phyloP scores from a whole-genome alignment of 83 land plant species.

The Diphasiastrum complanatum region DNA sequence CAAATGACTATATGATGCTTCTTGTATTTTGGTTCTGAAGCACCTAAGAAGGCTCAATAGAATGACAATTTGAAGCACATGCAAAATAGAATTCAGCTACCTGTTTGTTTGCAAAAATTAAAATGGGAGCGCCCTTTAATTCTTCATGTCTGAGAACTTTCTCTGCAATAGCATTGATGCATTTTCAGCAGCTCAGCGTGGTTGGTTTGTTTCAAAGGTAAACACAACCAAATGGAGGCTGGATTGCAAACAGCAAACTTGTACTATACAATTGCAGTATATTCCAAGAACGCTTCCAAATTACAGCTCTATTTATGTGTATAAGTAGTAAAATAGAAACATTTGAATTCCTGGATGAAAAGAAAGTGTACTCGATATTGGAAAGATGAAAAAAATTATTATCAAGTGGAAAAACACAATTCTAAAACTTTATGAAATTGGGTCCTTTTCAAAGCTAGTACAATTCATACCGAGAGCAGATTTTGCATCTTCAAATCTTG shows the following conservation, averaged over 20 bases:
- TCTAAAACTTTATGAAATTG: background rate
- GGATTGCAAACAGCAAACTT: no score
- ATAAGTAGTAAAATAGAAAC: no score
- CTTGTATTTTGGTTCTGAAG: slow-evolving; percentile 20
- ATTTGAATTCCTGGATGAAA: no score
- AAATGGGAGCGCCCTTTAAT: slow-evolving; percentile 76
- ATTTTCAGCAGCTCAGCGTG: background rate
- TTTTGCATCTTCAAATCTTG: slow-evolving; percentile 87
- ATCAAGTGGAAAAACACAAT: background rate
- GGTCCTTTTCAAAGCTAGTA: background rate
- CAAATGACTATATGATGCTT: slow-evolving; percentile 5
- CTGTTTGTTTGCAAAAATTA: slow-evolving; percentile 93
- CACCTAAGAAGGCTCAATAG: slow-evolving; percentile 10
- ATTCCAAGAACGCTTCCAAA: no score
- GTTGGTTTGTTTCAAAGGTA: slow-evolving; percentile 4
- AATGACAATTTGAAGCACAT: background rate
- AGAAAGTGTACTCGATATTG: no score
- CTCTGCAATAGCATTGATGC: slow-evolving; percentile 34
- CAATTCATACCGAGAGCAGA: slow-evolving; percentile 65
- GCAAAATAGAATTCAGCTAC: slow-evolving; percentile 23
- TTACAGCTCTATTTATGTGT: no score
- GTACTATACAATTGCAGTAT: no score
- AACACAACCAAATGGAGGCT: background rate
- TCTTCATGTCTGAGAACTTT: slow-evolving; percentile 84
- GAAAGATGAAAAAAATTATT: background rate